Evolutionary conservation across 23 red algal genomes (phyloP).

Genomic region (Pyropia yezoensis): DNA sequence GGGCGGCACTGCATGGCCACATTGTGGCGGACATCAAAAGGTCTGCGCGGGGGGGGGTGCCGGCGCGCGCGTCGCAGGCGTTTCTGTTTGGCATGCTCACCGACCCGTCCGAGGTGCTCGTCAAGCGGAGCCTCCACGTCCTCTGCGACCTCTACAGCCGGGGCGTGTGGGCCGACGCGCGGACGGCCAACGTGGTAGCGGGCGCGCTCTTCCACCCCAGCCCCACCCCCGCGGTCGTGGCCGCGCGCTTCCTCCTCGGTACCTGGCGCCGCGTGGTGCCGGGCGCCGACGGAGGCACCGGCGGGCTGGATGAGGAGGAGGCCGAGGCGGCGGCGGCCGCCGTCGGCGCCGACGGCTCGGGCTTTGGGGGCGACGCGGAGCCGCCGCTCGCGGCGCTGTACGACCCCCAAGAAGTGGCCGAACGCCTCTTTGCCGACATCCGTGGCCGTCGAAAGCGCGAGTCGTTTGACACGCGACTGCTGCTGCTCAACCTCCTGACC

Average conservation of each 20-base stretch:
- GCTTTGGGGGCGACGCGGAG: constrained; percentile 20
- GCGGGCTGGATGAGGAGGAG: constrained; percentile 34
- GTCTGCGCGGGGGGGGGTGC: constrained; percentile 21
- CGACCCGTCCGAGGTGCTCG: constrained; percentile 42
- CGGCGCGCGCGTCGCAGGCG: constrained; percentile 28
- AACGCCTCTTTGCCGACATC: constrained; percentile 68
- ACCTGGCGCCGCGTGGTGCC: constrained; percentile 21
- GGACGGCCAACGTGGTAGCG: constrained; percentile 66
- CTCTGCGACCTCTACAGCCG: constrained; percentile 55
- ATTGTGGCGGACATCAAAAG: constrained; percentile 61
- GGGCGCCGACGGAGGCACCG: constrained; percentile 6
- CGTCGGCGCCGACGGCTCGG: constrained; percentile 33
- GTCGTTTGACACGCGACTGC: constrained; percentile 43
- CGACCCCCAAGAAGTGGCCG: constrained; percentile 75
- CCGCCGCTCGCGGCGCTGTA: constrained; percentile 60
- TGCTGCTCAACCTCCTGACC: constrained; percentile 67
- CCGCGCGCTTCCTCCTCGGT: constrained; percentile 74
- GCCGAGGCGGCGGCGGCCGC: constrained; percentile 14
- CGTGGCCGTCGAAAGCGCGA: constrained; percentile 39
- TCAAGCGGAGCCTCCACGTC: constrained; percentile 59
- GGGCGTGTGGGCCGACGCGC: constrained; percentile 67
- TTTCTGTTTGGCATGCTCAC: constrained; percentile 56
- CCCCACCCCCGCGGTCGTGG: constrained; percentile 40
- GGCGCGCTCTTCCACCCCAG: constrained; percentile 67
- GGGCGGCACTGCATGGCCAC: constrained; percentile 35